These are phyloP conservation scores for Cercophora newfieldiana DNA, from an alignment of 495 filamentous ascomycete species.

Conservation along the genomic window DNA sequence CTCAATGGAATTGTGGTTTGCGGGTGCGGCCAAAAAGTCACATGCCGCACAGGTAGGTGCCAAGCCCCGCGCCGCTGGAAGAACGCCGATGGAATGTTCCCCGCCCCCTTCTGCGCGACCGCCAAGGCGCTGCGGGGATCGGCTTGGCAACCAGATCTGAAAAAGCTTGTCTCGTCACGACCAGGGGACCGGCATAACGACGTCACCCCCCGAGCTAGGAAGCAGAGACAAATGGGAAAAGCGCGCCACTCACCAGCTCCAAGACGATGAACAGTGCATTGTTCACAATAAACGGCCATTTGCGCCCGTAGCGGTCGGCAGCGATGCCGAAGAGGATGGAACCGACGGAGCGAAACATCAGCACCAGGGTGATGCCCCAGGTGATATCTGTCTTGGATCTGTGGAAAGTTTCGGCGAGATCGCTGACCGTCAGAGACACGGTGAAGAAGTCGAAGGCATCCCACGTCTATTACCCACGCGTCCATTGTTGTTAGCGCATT, in stretches of 20 bases:
- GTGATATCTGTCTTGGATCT: slow-evolving; percentile 74
- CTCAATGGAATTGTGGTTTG: neutral
- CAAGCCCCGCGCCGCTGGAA: neutral
- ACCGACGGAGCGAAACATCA: slow-evolving; percentile 77
- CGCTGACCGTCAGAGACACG: slow-evolving; percentile 70
- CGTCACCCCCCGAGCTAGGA: neutral
- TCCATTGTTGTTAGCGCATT: slow-evolving; percentile 7
- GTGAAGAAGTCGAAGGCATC: slow-evolving; percentile 94
- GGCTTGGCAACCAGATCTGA: slow-evolving; percentile 10
- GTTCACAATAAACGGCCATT: slow-evolving; percentile 86
- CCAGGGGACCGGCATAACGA: neutral
- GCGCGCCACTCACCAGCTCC: slow-evolving; percentile 55
- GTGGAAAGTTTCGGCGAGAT: slow-evolving; percentile 67
- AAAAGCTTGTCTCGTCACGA: slow-evolving; percentile 6
- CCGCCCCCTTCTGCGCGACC: neutral
- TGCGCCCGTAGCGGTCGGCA: slow-evolving; percentile 79
- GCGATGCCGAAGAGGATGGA: slow-evolving; percentile 75
- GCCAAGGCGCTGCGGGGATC: slow-evolving; percentile 1
- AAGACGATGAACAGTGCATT: slow-evolving; percentile 78
- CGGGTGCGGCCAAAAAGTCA: too few relatives aligned
- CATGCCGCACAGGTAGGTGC: neutral
- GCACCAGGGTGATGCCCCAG: slow-evolving; percentile 85
- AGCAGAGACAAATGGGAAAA: neutral
- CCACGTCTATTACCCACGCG: slow-evolving; percentile 64
- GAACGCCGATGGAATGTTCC: neutral